Percentiles rank a stretch among this genome's conserved stretches.
phyloP scores from a whole-genome alignment of 768 basidiomycete genomes.

The Dioszegia crocea region DNA sequence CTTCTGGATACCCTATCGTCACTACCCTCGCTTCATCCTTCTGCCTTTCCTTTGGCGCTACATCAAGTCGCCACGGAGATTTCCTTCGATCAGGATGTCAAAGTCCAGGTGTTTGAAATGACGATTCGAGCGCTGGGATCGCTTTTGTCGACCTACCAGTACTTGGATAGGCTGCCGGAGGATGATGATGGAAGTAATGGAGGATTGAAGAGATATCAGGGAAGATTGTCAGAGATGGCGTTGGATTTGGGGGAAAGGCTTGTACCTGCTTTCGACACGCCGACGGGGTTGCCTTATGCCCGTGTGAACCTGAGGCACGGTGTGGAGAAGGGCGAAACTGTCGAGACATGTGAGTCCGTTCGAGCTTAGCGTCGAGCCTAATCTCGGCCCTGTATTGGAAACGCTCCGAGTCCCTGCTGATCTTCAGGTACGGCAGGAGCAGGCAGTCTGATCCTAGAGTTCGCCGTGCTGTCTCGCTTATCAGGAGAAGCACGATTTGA shows the following conservation, averaged over 20 bases:
- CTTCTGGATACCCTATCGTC: slow-evolving; percentile 68
- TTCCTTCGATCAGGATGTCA: slow-evolving; percentile 87
- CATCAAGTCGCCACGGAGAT: slow-evolving; percentile 75
- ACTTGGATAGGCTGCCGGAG: slow-evolving; percentile 25
- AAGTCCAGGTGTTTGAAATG: slow-evolving; percentile 97
- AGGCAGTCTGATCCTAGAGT: slow-evolving; percentile 87
- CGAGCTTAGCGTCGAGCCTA: too few species aligned
- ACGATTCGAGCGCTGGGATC: slow-evolving; percentile 92
- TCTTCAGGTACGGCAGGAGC: slow-evolving; percentile 79
- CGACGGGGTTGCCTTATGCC: slow-evolving; percentile 87
- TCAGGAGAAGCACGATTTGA: slow-evolving; percentile 88
- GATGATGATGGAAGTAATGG: slow-evolving; percentile 40
- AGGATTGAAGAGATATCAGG: slow-evolving; percentile 72
- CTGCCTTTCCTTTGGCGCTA: slow-evolving; percentile 79
- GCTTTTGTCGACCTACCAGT: slow-evolving; percentile 53
- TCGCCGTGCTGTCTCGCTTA: slow-evolving; percentile 83
- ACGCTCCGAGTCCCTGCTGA: too few species aligned
- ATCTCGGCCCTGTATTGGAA: too few species aligned
- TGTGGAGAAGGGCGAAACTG: slow-evolving; percentile 66
- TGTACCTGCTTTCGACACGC: slow-evolving; percentile 84
- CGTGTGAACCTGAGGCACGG: slow-evolving; percentile 83
- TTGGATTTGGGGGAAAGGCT: slow-evolving; percentile 79
- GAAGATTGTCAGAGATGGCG: slow-evolving; percentile 69
- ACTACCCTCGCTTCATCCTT: slow-evolving; percentile 68
- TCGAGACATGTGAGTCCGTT: slow-evolving; percentile 69